phyloP scores from a whole-genome alignment of 2,329 filamentous ascomycete genomes.

The Claviceps purpurea region DNA sequence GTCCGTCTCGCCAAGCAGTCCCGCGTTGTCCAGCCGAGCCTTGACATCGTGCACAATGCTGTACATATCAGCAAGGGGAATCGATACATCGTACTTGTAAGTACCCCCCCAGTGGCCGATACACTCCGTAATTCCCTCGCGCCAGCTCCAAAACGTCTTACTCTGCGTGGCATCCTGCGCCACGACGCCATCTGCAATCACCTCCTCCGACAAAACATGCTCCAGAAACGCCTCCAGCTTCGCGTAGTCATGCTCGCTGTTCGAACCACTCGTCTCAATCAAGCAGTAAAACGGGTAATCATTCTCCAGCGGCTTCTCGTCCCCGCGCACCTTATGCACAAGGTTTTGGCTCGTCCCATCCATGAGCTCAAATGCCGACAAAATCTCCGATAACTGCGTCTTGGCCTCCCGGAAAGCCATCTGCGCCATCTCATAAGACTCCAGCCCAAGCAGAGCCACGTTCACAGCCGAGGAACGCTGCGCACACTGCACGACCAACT shows the following conservation, averaged over 20 bases:
- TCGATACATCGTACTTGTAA: constrained; percentile 98
- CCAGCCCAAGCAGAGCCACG: constrained; percentile 84
- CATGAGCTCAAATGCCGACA: constrained; percentile 97
- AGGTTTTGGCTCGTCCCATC: constrained; percentile 70
- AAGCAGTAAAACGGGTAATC: constrained; percentile 92
- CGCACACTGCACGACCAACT: constrained; percentile 76
- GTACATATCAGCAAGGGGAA: constrained; percentile 80
- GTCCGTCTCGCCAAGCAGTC: constrained; percentile 63
- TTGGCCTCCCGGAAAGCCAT: constrained; percentile 81
- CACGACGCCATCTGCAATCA: constrained; percentile 79
- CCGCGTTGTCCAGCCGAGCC: constrained; percentile 56
- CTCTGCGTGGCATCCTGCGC: constrained; percentile 90
- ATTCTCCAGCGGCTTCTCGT: constrained; percentile 69
- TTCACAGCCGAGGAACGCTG: constrained; percentile 80
- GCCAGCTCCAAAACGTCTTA: constrained; percentile 75
- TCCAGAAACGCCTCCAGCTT: constrained; percentile 88
- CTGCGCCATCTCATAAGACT: constrained; percentile 82
- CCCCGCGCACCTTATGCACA: constrained; percentile 61
- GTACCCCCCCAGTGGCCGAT: constrained; percentile 84
- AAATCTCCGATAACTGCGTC: constrained; percentile 78
- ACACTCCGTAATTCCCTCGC: constrained; percentile 84
- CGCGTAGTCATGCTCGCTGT: constrained; percentile 80
- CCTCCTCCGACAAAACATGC: constrained; percentile 75
- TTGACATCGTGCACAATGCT: constrained; percentile 75
- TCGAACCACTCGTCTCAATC: constrained; percentile 91